Evolutionary conservation across 805 yeast species (phyloP).

Genomic region (Grigorovia jiainica): DNA sequence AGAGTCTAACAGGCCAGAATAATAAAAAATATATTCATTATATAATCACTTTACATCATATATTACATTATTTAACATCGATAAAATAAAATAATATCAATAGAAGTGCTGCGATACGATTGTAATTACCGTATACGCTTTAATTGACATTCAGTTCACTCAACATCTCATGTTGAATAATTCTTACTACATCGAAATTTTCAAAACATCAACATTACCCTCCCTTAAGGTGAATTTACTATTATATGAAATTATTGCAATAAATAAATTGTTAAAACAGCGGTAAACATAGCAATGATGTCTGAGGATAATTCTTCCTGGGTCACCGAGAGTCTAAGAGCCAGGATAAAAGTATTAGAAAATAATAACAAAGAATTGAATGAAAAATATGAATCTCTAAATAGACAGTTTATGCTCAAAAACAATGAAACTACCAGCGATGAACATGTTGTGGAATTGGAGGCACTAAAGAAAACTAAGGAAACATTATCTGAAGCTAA

Average conservation of each 20-base stretch:
- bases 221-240: too few species aligned
- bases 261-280: too few species aligned
- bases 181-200: too few species aligned
- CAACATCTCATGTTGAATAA: too few species aligned
- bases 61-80: not conserved
- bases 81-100: too few species aligned
- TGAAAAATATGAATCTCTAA: not conserved
- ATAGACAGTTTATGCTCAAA: not conserved
- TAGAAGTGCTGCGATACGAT: too few species aligned
- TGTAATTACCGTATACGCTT: too few species aligned
- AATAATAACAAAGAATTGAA: not conserved
- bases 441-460: not conserved
- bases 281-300: conserved; percentile 80
- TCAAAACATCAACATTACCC: too few species aligned
- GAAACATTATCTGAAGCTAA: not conserved
- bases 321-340: not conserved
- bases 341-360: not conserved
- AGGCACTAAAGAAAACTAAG: not conserved
- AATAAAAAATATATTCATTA: not conserved
- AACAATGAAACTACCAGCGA: not conserved
- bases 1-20: not conserved
- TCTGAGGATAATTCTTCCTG: not conserved
- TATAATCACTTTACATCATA: too few species aligned
- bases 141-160: too few species aligned
- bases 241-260: too few species aligned